These are phyloP conservation scores for Apiotrichum gamsii DNA, from an alignment of 1,284 basidiomycete genomes.

Conservation along the genomic window DNA sequence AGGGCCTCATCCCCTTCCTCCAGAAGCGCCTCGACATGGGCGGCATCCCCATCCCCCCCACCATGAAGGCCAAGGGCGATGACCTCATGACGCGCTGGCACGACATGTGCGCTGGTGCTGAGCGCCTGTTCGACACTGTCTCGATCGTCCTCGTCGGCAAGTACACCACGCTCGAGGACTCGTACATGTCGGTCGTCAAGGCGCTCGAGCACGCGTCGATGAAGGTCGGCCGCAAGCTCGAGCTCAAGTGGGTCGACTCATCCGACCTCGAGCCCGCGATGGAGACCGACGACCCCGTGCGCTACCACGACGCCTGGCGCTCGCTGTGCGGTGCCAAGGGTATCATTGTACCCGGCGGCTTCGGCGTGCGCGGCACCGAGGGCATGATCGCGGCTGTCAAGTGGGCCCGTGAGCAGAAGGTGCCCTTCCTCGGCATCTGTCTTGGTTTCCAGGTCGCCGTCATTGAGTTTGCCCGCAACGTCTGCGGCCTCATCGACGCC, in stretches of 20 bases:
- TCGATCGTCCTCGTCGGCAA: slow-evolving; percentile 93
- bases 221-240: slow-evolving; percentile 76
- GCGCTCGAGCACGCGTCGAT: slow-evolving; percentile 95
- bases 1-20: slow-evolving; percentile 84
- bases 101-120: slow-evolving; percentile 77
- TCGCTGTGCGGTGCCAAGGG: slow-evolving; percentile 87
- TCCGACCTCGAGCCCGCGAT: slow-evolving; percentile 79
- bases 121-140: slow-evolving; percentile 85
- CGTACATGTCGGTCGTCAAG: slow-evolving; percentile 98
- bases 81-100: slow-evolving; percentile 71
- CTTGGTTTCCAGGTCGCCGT: slow-evolving; percentile 97
- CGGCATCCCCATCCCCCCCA: slow-evolving; percentile 54
- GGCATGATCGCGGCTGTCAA: slow-evolving; percentile 97
- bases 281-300: slow-evolving; percentile 71
- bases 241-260: slow-evolving; percentile 95
- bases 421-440: slow-evolving; percentile 95
- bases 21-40: slow-evolving; percentile 72
- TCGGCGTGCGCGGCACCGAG: slow-evolving; percentile 87
- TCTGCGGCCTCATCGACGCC: slow-evolving; percentile 74
- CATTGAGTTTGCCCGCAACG: slow-evolving; percentile 86
- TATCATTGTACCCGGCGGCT: slow-evolving; percentile 92
- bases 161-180: slow-evolving; percentile 95
- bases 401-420: slow-evolving; percentile 89
- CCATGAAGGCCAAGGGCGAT: slow-evolving; percentile 59
- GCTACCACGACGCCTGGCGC: slow-evolving; percentile 95